A percentile compares a stretch with the other conserved stretches of the same genome.
Conservation (phyloP, 2,329 filamentous ascomycete species). For the Aspergillus quadricinctus region DNA sequence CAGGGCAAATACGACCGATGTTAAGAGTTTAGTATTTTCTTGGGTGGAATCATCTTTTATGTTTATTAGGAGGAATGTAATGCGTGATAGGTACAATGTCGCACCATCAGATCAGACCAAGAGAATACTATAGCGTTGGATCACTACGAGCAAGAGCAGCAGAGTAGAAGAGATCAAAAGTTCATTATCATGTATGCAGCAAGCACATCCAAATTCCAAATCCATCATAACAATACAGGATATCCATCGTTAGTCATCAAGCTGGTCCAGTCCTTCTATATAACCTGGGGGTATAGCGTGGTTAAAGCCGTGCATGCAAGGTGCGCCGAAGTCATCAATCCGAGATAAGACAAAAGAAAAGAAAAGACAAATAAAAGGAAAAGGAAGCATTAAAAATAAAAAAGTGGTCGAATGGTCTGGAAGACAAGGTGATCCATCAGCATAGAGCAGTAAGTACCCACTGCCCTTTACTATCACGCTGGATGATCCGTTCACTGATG, state of each 20-base stretch:
- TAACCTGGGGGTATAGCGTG: neutral
- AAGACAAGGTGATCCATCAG: neutral
- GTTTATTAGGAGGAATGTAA: too few species aligned
- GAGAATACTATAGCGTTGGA: too few species aligned
- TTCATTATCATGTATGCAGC: neutral
- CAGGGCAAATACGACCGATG: too few species aligned
- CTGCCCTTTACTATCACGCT: constrained; percentile 10
- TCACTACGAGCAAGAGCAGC: neutral
- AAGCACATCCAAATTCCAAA: neutral
- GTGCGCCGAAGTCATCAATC: neutral
- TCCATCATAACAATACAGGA: neutral
- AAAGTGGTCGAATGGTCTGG: neutral
- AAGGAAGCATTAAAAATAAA: neutral
- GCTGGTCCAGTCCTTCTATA: neutral
- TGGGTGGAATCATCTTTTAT: too few species aligned
- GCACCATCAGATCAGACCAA: too few species aligned
- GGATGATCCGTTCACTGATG: constrained; percentile 30
- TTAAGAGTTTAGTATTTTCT: too few species aligned
- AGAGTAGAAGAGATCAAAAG: neutral
- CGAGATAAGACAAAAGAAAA: neutral
- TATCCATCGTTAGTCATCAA: neutral
- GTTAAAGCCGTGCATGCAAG: neutral
- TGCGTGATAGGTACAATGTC: too few species aligned
- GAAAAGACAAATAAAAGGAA: constrained; percentile 24
- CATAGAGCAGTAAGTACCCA: constrained; percentile 19